phyloP scores from a whole-genome alignment of 257 asterid genomes.

The Capsicum pubescens region DNA sequence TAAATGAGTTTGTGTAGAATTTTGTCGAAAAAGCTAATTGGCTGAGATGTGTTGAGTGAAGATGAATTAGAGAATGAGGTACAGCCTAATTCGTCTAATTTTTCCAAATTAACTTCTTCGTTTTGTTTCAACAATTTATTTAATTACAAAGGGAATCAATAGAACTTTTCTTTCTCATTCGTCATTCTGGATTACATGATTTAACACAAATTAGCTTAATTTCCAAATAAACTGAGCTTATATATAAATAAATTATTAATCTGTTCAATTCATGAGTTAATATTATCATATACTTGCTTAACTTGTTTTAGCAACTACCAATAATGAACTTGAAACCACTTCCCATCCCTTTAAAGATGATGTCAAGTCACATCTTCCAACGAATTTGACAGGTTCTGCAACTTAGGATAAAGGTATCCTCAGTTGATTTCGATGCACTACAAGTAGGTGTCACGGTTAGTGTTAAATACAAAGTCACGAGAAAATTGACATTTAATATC shows the following conservation, averaged over 20 bases:
- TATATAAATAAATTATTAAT: neutral
- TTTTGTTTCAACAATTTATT: neutral
- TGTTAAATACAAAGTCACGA: neutral
- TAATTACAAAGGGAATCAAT: neutral
- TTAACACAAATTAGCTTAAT: neutral
- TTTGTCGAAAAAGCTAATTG: neutral
- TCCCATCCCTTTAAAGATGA: neutral
- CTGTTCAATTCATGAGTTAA: neutral
- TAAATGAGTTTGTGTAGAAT: neutral
- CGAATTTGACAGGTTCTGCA: neutral
- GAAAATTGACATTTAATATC: neutral
- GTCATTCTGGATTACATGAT: neutral
- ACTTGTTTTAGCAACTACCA: neutral
- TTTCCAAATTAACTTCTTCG: neutral
- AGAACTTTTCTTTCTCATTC: neutral
- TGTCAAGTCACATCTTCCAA: slow-evolving; percentile 12
- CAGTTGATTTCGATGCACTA: neutral
- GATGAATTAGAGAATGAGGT: neutral
- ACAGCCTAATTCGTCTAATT: neutral
- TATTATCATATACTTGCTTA: neutral
- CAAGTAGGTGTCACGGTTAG: neutral
- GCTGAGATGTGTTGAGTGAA: neutral
- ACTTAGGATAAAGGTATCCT: neutral
- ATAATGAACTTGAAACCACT: neutral
- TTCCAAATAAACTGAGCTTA: neutral